Evolutionary conservation across 2,329 filamentous ascomycete species (phyloP), one percentile per base, ranked within the genome.

Genomic region (Colletotrichum karsti): DNA sequence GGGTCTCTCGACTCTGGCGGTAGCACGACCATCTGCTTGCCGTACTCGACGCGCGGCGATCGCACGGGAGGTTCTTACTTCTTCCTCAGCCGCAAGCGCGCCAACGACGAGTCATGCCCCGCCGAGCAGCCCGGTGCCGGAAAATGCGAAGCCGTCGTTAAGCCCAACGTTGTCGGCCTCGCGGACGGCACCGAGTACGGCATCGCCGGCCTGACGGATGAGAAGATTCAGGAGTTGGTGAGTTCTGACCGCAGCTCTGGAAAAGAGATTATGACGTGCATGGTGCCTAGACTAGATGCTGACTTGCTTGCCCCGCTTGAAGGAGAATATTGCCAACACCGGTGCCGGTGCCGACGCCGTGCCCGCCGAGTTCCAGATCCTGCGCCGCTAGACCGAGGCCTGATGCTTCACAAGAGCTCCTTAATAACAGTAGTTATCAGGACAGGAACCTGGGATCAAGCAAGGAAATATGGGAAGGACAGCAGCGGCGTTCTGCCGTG

Each of bases 131-230:
- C 63, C 22, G 37, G 30, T 20, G 46, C 9, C 22, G 63, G 59
- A 6, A 44, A 56, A 37, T 67, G 63, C 51, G 63, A 67, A 12
- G 58, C 63, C 18, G 41, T 42, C 12, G 59, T 39, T n/a, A 46
- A 61, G 37, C 41, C 63, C 24, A 41, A 63, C 9, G 20, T n/a
- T 4, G 35, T 67, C 20, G 63, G 50, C 18, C 63, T 67, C 12
- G 59, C 22, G 37, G 63, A 67, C 51, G 63, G 59, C 24, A 67
- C 63, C 7, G 22, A 26, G 15, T 67, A 63, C 59, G 18, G 51
- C 50, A 67, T 67, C 22, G 12, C 42, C 41, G 50, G 51, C 24
- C 51, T 67, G 41, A 7, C 58, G 13, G 51, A 51, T 18, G 58
- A 67, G 33, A 57, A 62, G 24, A 1, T 67, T 6, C n/a, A 57